A percentile compares a stretch with the other conserved stretches of the same genome.
Conservation (phyloP, 2,329 filamentous ascomycete genomes). For the Mycosphaerella arachidis region DNA sequence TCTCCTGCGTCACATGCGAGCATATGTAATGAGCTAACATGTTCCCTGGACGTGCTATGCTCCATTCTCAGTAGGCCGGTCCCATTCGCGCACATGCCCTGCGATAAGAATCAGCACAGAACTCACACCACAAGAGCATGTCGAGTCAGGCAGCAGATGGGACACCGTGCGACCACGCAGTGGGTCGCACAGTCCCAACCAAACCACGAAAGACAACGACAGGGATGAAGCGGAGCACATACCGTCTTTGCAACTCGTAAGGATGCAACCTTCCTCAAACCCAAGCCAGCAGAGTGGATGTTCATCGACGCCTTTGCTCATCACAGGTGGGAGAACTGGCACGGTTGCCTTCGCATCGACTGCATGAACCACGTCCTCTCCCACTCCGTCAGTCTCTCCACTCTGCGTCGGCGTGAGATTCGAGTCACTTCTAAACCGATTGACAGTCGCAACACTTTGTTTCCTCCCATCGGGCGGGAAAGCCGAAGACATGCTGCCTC, state of each 20-base stretch:
- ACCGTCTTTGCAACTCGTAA: conserved; percentile 90
- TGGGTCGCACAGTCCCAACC: conserved; percentile 13
- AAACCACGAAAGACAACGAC: conserved; percentile 4
- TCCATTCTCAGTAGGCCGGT: conserved; percentile 50
- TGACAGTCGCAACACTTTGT: conserved; percentile 46
- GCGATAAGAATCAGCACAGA: conserved; percentile 20
- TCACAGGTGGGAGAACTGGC: conserved; percentile 82
- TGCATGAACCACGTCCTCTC: conserved; percentile 64
- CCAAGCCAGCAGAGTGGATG: conserved; percentile 85
- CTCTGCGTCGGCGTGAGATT: conserved; percentile 49
- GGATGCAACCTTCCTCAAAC: conserved; percentile 90
- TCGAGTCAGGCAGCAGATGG: not conserved
- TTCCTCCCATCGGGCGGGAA: conserved; percentile 44
- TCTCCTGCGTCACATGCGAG: not conserved
- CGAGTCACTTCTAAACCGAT: conserved; percentile 67
- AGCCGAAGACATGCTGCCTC: conserved; percentile 50
- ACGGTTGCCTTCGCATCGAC: conserved; percentile 82
- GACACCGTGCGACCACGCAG: not conserved
- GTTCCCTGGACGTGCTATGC: conserved; percentile 2
- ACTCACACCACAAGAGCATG: conserved; percentile 2
- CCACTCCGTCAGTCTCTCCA: conserved; percentile 38
- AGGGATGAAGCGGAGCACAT: conserved; percentile 36
- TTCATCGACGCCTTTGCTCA: conserved; percentile 78
- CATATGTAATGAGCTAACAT: not conserved
- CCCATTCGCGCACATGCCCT: conserved; percentile 75